A percentile compares a stretch with the other conserved stretches of the same genome.
Conservation (phyloP, 78 protist genomes). For the Dictyostelium brefeldianum region DNA sequence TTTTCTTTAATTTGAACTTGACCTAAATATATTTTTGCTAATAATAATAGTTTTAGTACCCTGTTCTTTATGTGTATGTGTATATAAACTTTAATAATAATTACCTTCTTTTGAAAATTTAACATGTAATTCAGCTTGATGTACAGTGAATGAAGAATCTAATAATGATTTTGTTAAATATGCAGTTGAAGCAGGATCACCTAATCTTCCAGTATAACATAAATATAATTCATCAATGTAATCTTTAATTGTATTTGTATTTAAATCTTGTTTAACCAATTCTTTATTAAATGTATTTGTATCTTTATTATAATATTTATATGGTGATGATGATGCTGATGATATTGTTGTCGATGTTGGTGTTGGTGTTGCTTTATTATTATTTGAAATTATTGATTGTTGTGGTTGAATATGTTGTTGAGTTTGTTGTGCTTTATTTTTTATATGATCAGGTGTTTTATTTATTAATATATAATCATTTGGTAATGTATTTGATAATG, state of each 20-base stretch:
- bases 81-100: not conserved
- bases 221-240: slow-evolving; percentile 57
- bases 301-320: slow-evolving; percentile 39
- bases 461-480: slow-evolving; percentile 18
- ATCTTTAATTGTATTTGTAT: slow-evolving; percentile 4
- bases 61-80: no score
- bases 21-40: slow-evolving; percentile 30
- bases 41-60: no score
- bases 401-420: not conserved
- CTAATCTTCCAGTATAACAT: slow-evolving; percentile 63
- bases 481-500: slow-evolving; percentile 44
- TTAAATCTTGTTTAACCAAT: not conserved
- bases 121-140: slow-evolving; percentile 82
- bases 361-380: no score
- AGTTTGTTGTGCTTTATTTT: slow-evolving; percentile 28
- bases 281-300: slow-evolving; percentile 67
- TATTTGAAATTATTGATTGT: not conserved
- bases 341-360: not conserved
- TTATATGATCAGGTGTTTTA: slow-evolving; percentile 59
- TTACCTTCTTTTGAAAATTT: slow-evolving; percentile 70
- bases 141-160: slow-evolving; percentile 37
- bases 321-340: not conserved
- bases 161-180: slow-evolving; percentile 47
- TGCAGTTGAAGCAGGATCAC: slow-evolving; percentile 81
- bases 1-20: slow-evolving; percentile 27